A percentile compares a stretch with the other conserved stretches of the same genome.
Conservation (phyloP, 2,329 filamentous ascomycete species). For the Colletotrichum limetticola region DNA sequence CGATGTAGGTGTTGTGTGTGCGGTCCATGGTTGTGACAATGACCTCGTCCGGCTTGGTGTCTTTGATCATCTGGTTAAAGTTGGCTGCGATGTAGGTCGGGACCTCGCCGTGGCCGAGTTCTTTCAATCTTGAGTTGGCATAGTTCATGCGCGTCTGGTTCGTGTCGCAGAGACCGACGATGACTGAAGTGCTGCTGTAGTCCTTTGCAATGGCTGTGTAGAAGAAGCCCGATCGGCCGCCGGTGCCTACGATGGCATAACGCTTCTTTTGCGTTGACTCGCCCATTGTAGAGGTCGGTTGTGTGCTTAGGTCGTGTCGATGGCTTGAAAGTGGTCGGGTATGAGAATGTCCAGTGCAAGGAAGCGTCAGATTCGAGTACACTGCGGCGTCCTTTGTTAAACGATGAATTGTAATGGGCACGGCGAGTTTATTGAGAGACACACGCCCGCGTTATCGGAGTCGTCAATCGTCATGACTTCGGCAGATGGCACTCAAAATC, state of each 20-base stretch:
- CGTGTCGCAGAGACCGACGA: conserved; percentile 69
- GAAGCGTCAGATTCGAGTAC: no score
- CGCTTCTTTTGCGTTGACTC: conserved; percentile 45
- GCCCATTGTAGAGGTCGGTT: background rate
- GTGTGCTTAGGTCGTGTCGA: background rate
- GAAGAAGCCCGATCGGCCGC: conserved; percentile 69
- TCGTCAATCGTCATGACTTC: conserved; percentile 12
- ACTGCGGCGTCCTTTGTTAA: no score
- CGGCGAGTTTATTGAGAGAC: background rate
- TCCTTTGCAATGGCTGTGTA: conserved; percentile 67
- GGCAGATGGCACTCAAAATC: background rate
- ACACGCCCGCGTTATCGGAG: background rate
- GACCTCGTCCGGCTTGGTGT: conserved; percentile 68
- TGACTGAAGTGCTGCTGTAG: conserved; percentile 59
- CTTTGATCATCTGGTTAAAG: conserved; percentile 68
- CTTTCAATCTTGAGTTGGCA: conserved; percentile 60
- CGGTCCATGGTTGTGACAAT: conserved; percentile 73
- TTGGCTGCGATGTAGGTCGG: conserved; percentile 64
- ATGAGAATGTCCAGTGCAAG: background rate
- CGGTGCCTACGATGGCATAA: conserved; percentile 69
- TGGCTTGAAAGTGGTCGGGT: background rate
- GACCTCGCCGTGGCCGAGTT: conserved; percentile 57
- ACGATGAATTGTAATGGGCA: background rate
- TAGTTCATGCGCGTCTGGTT: conserved; percentile 69
- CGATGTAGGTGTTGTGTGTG: conserved; percentile 69